Evolutionary conservation across 345 rosid genomes (phyloP).

Genomic region (Cardiospermum halicacabum): DNA sequence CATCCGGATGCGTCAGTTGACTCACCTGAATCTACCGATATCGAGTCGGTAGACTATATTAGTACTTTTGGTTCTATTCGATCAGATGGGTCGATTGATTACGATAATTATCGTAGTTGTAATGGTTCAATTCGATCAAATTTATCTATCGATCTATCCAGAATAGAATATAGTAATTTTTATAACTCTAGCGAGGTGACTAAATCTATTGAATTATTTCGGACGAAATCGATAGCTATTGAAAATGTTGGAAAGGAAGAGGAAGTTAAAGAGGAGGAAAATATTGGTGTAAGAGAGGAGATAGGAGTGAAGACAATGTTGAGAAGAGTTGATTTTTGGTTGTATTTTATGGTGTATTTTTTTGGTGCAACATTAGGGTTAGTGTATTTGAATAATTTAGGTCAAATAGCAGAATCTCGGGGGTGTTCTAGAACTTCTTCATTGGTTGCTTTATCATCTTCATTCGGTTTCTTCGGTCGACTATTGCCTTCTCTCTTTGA

Average conservation of each 20-base stretch:
- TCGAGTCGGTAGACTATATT: too few relatives aligned
- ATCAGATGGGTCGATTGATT: too few relatives aligned
- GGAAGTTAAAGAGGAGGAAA: slow-evolving; percentile 14
- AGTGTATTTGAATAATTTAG: slow-evolving; percentile 79
- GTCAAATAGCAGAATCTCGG: slow-evolving; percentile 89
- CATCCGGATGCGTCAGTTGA: too few relatives aligned
- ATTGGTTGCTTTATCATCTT: slow-evolving; percentile 73
- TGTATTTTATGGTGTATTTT: slow-evolving; percentile 64
- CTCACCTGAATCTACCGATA: too few relatives aligned
- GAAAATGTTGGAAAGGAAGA: slow-evolving; percentile 1
- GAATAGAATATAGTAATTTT: too few relatives aligned
- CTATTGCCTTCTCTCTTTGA: slow-evolving; percentile 73
- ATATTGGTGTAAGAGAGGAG: slow-evolving; percentile 46
- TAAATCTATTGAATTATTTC: too few relatives aligned
- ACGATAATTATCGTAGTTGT: too few relatives aligned
- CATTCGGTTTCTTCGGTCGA: slow-evolving; percentile 90
- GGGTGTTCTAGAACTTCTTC: slow-evolving; percentile 40
- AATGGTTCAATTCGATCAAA: too few relatives aligned
- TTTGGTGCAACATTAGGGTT: slow-evolving; percentile 83
- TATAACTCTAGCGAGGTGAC: too few relatives aligned
- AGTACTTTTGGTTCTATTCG: too few relatives aligned
- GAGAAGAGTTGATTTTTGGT: slow-evolving; percentile 63
- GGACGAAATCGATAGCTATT: not conserved
- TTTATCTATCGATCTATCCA: too few relatives aligned
- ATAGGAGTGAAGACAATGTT: slow-evolving; percentile 57